Evolutionary conservation across 2,329 filamentous ascomycete genomes (phyloP), one percentile per base, ranked within the genome.

Genomic region (Aureobasidium musti): DNA sequence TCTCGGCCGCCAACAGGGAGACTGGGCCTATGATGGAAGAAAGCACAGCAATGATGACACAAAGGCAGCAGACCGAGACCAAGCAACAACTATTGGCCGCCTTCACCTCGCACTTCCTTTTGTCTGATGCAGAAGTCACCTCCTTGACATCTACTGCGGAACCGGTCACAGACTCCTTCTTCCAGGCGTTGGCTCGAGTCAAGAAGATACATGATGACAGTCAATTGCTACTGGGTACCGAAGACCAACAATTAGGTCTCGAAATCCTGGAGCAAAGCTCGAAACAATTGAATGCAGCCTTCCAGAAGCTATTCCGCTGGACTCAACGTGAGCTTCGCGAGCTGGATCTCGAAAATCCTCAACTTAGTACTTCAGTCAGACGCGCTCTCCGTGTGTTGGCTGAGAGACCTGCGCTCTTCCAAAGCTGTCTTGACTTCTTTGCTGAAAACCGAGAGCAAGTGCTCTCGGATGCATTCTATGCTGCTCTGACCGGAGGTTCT

Each of bases 271-370:
- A 97, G 69, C 87, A 94, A 76, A 94, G 89, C 65, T 93, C 92
- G 0, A 92, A 91, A 67, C 87, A 91, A 69, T 84, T 99, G 59
- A 95, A 97, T 73, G 84, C 89, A 19, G 94, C 91, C 5, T 99
- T 95, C 72, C 94, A 99, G 75, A 99, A 97, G 75, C 84, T 99
- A 2, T 97, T 96, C 78, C 88, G 91, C 72, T 99, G 94, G 94
- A 88, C 96, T 23, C 93, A 97, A 75, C 88, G 90, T 67, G 92
- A 97, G 73, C 96, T 99, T 79, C 96, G 93, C 76, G 89, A 89
- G 0, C 80, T 98, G 60, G 96, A 98, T 75, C 84, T 98, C 10
- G 95, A 99, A 74, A 97, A 96, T 71, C 93, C 93, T 0, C 93
- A 96, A 73, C 93, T 98, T 76, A 93, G 90, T 74, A 85, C 89